Percentiles rank a stretch among this genome's conserved stretches.
Conservation (phyloP, 2,329 filamentous ascomycete genomes). For the Shiraia sp. region DNA sequence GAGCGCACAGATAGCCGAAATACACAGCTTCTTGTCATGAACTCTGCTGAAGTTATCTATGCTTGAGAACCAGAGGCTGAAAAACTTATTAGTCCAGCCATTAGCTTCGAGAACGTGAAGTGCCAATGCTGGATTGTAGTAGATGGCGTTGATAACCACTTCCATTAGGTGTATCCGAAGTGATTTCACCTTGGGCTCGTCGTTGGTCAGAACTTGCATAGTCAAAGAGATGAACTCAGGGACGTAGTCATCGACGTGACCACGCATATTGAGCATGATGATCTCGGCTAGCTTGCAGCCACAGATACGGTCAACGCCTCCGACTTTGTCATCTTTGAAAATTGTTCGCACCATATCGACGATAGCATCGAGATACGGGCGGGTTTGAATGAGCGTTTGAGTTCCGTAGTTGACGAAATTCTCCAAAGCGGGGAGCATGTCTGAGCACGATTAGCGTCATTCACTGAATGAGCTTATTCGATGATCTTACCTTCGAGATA, state of each 20-base stretch:
- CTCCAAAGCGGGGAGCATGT: slow-evolving; percentile 97
- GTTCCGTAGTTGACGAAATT: slow-evolving; percentile 97
- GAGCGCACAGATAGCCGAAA: slow-evolving; percentile 86
- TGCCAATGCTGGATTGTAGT: slow-evolving; percentile 89
- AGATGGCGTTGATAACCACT: slow-evolving; percentile 97
- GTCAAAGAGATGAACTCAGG: slow-evolving; percentile 87
- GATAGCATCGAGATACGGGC: slow-evolving; percentile 82
- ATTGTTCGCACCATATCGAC: slow-evolving; percentile 95
- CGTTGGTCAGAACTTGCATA: slow-evolving; percentile 76
- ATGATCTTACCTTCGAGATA: slow-evolving; percentile 73
- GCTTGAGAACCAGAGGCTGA: slow-evolving; percentile 95
- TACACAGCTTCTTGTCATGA: slow-evolving; percentile 98
- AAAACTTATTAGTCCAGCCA: slow-evolving; percentile 98
- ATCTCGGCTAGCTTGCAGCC: slow-evolving; percentile 97
- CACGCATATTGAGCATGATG: slow-evolving; percentile 92
- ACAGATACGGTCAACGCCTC: slow-evolving; percentile 92
- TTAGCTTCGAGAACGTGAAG: slow-evolving; percentile 88
- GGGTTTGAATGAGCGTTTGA: slow-evolving; percentile 77
- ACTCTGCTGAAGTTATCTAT: slow-evolving; percentile 93
- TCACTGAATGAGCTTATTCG: not conserved
- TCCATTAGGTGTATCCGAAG: slow-evolving; percentile 97
- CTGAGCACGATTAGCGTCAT: slow-evolving; percentile 45
- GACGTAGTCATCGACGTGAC: slow-evolving; percentile 84
- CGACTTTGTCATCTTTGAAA: slow-evolving; percentile 89
- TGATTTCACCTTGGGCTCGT: slow-evolving; percentile 85